Conservation (phyloP, 108 stramenopile species). For the Pseudonitzschia multiseries region DNA sequence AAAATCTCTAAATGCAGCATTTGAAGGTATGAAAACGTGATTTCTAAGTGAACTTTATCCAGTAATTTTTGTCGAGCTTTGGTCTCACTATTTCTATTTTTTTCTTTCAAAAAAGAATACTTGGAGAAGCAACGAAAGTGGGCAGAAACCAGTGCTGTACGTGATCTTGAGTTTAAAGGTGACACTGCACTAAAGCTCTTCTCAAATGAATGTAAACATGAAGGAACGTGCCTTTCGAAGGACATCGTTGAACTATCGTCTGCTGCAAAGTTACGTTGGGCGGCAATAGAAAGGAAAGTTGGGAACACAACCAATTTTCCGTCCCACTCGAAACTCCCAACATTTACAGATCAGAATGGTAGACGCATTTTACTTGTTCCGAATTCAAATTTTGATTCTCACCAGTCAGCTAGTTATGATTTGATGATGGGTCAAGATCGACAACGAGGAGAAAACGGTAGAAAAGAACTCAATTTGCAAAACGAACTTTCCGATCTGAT, state of each 20-base stretch:
- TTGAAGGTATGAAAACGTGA: constrained; percentile 33
- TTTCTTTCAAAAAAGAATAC: constrained; percentile 31
- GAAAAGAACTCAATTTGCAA: constrained; percentile 39
- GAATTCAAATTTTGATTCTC: constrained; percentile 63
- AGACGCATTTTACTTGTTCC: constrained; percentile 57
- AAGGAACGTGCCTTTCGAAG: constrained; percentile 34
- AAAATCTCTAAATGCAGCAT: constrained; percentile 56
- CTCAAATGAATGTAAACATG: constrained; percentile 27
- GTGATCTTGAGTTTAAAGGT: constrained; percentile 73
- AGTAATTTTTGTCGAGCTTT: background rate
- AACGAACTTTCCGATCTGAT: constrained; percentile 55
- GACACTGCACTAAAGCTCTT: constrained; percentile 55
- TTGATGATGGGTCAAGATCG: constrained; percentile 60
- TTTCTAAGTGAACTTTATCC: background rate
- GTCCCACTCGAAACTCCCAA: constrained; percentile 62
- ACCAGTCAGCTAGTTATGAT: constrained; percentile 72
- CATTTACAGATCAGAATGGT: constrained; percentile 61
- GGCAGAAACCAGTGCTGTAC: constrained; percentile 84
- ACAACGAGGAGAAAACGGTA: constrained; percentile 52
- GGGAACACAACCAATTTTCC: constrained; percentile 21
- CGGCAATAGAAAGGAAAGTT: constrained; percentile 39
- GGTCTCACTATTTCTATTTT: background rate
- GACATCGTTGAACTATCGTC: constrained; percentile 15
- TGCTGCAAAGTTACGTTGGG: constrained; percentile 49
- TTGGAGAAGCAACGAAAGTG: constrained; percentile 72